These are phyloP conservation scores for Elongisporangium anandrum DNA, from an alignment of 352 stramenopile species.

Conservation along the genomic window DNA sequence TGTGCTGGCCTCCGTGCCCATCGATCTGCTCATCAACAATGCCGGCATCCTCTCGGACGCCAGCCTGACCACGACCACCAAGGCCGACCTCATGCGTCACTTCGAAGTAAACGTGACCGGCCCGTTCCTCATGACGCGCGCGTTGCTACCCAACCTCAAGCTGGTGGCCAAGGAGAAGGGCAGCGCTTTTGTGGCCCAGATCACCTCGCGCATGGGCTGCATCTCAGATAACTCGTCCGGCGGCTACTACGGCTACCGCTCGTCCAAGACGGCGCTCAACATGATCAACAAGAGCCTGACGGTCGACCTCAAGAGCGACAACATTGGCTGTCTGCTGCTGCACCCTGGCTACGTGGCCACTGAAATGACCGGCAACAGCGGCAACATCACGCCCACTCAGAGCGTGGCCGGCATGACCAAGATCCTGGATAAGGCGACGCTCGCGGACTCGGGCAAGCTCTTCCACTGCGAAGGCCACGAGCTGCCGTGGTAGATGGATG, in stretches of 20 bases:
- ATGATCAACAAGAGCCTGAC: slow-evolving; percentile 57
- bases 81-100: slow-evolving; percentile 29
- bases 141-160: slow-evolving; percentile 26
- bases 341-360: slow-evolving; percentile 65
- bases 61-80: slow-evolving; percentile 20
- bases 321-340: slow-evolving; percentile 49
- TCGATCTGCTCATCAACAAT: slow-evolving; percentile 61
- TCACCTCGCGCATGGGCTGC: slow-evolving; percentile 28
- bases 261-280: slow-evolving; percentile 79
- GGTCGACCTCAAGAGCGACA: slow-evolving; percentile 37
- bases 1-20: slow-evolving; percentile 16
- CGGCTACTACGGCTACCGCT: slow-evolving; percentile 58
- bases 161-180: slow-evolving; percentile 17
- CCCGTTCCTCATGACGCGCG: slow-evolving; percentile 33
- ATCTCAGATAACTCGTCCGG: slow-evolving; percentile 48
- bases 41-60: slow-evolving; percentile 19
- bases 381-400: slow-evolving; percentile 11
- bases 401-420: slow-evolving; percentile 9
- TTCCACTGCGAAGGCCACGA: slow-evolving; percentile 24
- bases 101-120: slow-evolving; percentile 52
- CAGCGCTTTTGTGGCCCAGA: slow-evolving; percentile 24
- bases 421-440: slow-evolving; percentile 20
- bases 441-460: slow-evolving; percentile 31
- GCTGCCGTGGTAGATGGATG: slow-evolving; percentile 25
- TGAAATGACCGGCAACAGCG: slow-evolving; percentile 31